Evolutionary conservation across 2,329 filamentous ascomycete species (phyloP), one percentile per base, ranked within the genome.

Genomic region (Zarea fungicola): DNA sequence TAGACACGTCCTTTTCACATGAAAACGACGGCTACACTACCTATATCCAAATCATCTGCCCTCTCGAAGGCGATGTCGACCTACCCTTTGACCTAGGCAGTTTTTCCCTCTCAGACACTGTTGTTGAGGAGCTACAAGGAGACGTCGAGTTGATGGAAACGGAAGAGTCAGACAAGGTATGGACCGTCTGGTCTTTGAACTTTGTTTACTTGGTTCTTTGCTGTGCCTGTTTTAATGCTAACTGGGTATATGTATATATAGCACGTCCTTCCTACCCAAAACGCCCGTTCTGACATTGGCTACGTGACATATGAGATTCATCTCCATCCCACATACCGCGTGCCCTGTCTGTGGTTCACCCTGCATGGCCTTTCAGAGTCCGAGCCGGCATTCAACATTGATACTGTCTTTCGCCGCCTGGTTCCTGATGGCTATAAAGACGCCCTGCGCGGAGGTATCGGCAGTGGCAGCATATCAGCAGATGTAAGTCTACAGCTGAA

Each of bases 261-360:
- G 74, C 71, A 71, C 35, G 68, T 64, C 36, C 56, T 77, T 28
- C 52, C 60, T 25, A 68, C 58, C 43, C 58, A 58, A 16, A 55
- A 56, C 25, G 54, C 58, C 37, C 58, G 54, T 41, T 59, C 62
- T 50, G 67, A 66, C 52, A 62, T 64, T 54, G 69, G 70, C 48
- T 70, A 74, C 58, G 80, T 87, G 56, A 75, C 78, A 52, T 91
- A 90, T 68, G 84, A 89, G 64, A 81, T 91, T 58, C 77, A 88
- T 60, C 74, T 87, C 52, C 88, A 89, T 58, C 80, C 84, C 48
- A 87, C 83, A 49, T 92, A 91, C 67, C 77, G 77, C 53, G 79
- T 85, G 39, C 87, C 87, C 8, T 86, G 87, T 51, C 73, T 91
- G 49, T 91, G 87, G 79, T 89, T 92, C 70, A 79, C 73, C 47